Percentiles rank a stretch among this genome's conserved stretches.
Conservation (phyloP, 257 asterid genomes). For the Plantago major region DNA sequence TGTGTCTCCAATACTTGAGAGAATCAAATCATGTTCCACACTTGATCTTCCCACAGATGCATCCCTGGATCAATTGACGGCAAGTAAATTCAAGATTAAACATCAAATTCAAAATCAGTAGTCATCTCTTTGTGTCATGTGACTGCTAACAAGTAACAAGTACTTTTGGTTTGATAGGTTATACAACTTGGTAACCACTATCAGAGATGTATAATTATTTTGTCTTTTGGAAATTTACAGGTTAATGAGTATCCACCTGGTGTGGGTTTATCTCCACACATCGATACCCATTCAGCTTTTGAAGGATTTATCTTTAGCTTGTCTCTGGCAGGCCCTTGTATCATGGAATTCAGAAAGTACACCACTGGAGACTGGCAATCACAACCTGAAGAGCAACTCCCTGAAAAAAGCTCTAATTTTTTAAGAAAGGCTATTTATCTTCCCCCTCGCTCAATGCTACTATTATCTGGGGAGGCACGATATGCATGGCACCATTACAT, state of each 20-base stretch:
- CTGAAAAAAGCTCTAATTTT: slow-evolving; percentile 35
- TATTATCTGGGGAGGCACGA: slow-evolving; percentile 85
- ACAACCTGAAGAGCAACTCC: slow-evolving; percentile 27
- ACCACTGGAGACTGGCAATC: slow-evolving; percentile 53
- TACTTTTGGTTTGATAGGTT: slow-evolving; percentile 11
- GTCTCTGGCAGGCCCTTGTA: slow-evolving; percentile 90
- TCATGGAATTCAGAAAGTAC: slow-evolving; percentile 94
- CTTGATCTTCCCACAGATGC: slow-evolving; percentile 35
- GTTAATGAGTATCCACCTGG: slow-evolving; percentile 96
- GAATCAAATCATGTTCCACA: slow-evolving; percentile 45
- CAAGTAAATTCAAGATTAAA: slow-evolving; percentile 28
- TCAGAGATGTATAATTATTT: slow-evolving; percentile 4
- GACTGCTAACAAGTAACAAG: not conserved
- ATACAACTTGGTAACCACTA: slow-evolving; percentile 2
- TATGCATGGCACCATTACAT: slow-evolving; percentile 99
- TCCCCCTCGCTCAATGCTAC: slow-evolving; percentile 82
- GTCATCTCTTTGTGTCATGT: slow-evolving; percentile 1
- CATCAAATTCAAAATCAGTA: slow-evolving; percentile 8
- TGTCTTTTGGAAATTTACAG: slow-evolving; percentile 34
- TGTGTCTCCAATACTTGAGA: slow-evolving; percentile 52
- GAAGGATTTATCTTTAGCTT: slow-evolving; percentile 87
- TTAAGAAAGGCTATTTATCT: slow-evolving; percentile 73
- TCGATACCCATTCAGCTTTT: slow-evolving; percentile 97
- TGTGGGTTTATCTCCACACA: slow-evolving; percentile 92
- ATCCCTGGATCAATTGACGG: slow-evolving; percentile 79